Percentiles rank a stretch among this genome's conserved stretches.
Evolutionary conservation across 352 stramenopile species (phyloP).

Genomic region (Phytophthora fragariaefolia): DNA sequence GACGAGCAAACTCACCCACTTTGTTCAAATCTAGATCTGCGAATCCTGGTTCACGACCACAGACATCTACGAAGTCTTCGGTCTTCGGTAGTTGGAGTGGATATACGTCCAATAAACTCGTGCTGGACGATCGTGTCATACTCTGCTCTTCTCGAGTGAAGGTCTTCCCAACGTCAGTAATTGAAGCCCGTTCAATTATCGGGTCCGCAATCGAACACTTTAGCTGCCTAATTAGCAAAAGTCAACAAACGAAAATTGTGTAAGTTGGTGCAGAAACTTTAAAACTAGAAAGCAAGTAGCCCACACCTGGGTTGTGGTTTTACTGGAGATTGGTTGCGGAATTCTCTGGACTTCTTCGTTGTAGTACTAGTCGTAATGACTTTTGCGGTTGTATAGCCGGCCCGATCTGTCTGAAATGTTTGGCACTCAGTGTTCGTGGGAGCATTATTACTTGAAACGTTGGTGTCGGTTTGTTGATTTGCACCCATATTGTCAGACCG

Average conservation of each 20-base stretch:
- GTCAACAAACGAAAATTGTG: background rate
- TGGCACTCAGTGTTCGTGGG: constrained; percentile 1
- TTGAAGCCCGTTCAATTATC: background rate
- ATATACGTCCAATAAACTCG: constrained; percentile 60
- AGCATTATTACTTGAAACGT: constrained; percentile 12
- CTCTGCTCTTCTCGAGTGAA: background rate
- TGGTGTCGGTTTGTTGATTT: background rate
- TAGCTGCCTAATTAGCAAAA: constrained; percentile 20
- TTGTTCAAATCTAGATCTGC: constrained; percentile 57
- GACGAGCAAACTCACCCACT: constrained; percentile 57
- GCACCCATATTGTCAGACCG: background rate
- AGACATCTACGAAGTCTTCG: constrained; percentile 27
- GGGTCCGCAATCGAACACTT: constrained; percentile 24
- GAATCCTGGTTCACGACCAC: constrained; percentile 36
- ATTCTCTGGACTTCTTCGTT: constrained; percentile 18
- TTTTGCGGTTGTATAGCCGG: constrained; percentile 2
- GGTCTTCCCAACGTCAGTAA: background rate
- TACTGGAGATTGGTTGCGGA: constrained; percentile 25
- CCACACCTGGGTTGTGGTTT: constrained; percentile 46
- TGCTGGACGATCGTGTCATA: background rate
- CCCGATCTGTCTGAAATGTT: constrained; percentile 2
- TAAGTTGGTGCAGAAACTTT: constrained; percentile 1
- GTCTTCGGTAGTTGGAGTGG: constrained; percentile 29
- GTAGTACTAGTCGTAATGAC: background rate
- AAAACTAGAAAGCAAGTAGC: background rate